A percentile compares a stretch with the other conserved stretches of the same genome.
phyloP scores from a whole-genome alignment of 2,329 filamentous ascomycete species.

The Scedosporium boydii region DNA sequence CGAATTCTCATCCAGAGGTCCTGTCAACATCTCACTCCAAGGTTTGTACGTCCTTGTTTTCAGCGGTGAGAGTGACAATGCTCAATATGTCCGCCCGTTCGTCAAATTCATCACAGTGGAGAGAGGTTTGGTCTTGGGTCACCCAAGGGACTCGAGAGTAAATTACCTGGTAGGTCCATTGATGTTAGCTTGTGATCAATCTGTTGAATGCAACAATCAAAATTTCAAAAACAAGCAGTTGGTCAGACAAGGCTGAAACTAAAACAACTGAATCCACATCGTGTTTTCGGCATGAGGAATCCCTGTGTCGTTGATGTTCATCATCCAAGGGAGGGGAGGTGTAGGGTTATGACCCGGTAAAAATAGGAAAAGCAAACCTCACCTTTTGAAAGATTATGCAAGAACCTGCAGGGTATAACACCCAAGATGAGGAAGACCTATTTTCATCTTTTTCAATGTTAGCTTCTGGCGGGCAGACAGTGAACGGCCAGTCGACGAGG shows the following conservation, averaged over 20 bases:
- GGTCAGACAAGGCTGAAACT: constrained; percentile 65
- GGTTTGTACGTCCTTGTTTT: constrained; percentile 54
- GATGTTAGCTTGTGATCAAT: neutral
- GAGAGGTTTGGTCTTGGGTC: neutral
- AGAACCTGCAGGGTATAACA: too few species aligned
- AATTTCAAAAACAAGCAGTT: constrained; percentile 12
- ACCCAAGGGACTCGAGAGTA: constrained; percentile 5
- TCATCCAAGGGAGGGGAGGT: constrained; percentile 32
- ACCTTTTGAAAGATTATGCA: too few species aligned
- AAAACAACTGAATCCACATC: constrained; percentile 51
- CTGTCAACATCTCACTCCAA: constrained; percentile 40
- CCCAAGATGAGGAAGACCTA: too few species aligned
- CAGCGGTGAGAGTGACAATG: constrained; percentile 34
- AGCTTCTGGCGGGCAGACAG: neutral
- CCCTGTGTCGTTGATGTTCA: constrained; percentile 53
- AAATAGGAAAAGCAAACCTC: constrained; percentile 11
- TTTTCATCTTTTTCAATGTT: neutral
- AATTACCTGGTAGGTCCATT: constrained; percentile 7
- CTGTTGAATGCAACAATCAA: neutral
- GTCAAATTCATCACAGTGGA: constrained; percentile 53
- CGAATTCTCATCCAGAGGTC: constrained; percentile 57
- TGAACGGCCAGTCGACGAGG: constrained; percentile 7
- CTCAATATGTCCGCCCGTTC: constrained; percentile 63
- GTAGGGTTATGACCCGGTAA: neutral
- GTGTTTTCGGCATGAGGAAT: constrained; percentile 60